Percentiles rank a stretch among this genome's conserved stretches.
phyloP scores from a whole-genome alignment of 2,329 filamentous ascomycete genomes.

The Colletotrichum phormii region DNA sequence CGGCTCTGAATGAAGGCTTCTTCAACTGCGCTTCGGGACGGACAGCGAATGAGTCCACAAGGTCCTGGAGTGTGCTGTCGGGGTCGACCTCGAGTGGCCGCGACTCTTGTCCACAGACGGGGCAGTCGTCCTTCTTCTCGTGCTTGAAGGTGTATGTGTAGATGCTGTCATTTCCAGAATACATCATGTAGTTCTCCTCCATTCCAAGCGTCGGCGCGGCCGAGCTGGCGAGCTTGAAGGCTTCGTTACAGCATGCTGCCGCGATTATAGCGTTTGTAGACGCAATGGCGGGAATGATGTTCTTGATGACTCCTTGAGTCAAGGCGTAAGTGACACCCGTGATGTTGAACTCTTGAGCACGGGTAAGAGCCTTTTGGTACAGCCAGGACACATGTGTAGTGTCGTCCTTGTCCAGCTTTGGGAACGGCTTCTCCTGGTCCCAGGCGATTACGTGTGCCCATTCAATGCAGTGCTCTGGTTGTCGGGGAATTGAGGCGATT shows the following conservation, averaged over 20 bases:
- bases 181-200: slow-evolving; percentile 98
- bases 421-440: slow-evolving; percentile 87
- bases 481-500: slow-evolving; percentile 93
- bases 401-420: slow-evolving; percentile 92
- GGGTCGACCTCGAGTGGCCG: slow-evolving; percentile 80
- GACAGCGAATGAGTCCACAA: slow-evolving; percentile 85
- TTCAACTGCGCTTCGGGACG: slow-evolving; percentile 93
- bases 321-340: slow-evolving; percentile 92
- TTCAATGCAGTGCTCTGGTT: slow-evolving; percentile 98
- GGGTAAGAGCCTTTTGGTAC: slow-evolving; percentile 83
- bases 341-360: slow-evolving; percentile 91
- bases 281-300: slow-evolving; percentile 98
- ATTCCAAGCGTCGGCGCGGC: slow-evolving; percentile 83
- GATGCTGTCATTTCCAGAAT: slow-evolving; percentile 93
- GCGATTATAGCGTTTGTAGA: slow-evolving; percentile 98
- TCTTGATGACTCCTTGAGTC: slow-evolving; percentile 98
- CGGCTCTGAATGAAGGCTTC: slow-evolving; percentile 84
- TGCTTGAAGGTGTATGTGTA: slow-evolving; percentile 99
- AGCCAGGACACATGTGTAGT: slow-evolving; percentile 98
- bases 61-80: slow-evolving; percentile 80
- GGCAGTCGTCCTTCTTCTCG: slow-evolving; percentile 93
- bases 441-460: slow-evolving; percentile 99
- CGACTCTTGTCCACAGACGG: slow-evolving; percentile 88
- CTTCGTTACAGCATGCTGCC: slow-evolving; percentile 95
- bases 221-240: slow-evolving; percentile 90